These are phyloP conservation scores for Petasospora fabianii DNA, from an alignment of 1,139 yeast genomes.

Conservation along the genomic window DNA sequence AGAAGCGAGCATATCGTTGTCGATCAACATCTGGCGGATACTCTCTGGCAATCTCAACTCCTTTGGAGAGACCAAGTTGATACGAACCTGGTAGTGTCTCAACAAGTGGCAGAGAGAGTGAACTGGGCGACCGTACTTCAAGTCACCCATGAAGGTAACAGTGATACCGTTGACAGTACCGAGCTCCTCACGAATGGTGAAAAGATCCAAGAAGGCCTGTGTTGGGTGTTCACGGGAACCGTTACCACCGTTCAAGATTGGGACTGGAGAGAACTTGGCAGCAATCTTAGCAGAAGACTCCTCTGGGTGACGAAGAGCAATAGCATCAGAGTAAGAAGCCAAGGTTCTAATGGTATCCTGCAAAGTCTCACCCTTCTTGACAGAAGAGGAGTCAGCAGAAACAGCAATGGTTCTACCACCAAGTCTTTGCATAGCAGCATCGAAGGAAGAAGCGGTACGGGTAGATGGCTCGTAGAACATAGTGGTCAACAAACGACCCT, in stretches of 20 bases:
- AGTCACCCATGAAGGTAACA: constrained; percentile 98
- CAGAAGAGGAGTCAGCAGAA: constrained; percentile 81
- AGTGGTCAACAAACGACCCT: constrained; percentile 89
- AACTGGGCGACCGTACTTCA: constrained; percentile 97
- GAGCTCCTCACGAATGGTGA: constrained; percentile 97
- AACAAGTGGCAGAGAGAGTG: constrained; percentile 92
- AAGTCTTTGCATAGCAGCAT: constrained; percentile 99
- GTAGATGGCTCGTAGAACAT: constrained; percentile 99
- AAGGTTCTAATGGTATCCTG: constrained; percentile 95
- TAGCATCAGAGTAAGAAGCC: constrained; percentile 95
- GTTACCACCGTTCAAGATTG: constrained; percentile 96
- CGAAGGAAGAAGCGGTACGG: constrained; percentile 92
- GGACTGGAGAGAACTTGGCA: constrained; percentile 94
- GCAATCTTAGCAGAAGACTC: constrained; percentile 92
- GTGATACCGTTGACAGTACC: constrained; percentile 98
- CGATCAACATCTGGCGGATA: constrained; percentile 59
- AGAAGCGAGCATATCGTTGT: constrained; percentile 62
- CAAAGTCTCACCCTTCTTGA: constrained; percentile 95
- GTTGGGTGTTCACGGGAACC: constrained; percentile 98
- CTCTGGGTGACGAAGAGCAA: constrained; percentile 94
- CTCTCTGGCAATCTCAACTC: constrained; percentile 81
- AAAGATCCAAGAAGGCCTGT: constrained; percentile 94
- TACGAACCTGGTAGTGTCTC: constrained; percentile 87
- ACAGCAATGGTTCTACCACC: constrained; percentile 97
- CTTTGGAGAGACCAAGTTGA: constrained; percentile 88